Percentiles rank a stretch among this genome's conserved stretches.
Conservation (phyloP, 352 stramenopile genomes). For the Phytophthora capsici region DNA sequence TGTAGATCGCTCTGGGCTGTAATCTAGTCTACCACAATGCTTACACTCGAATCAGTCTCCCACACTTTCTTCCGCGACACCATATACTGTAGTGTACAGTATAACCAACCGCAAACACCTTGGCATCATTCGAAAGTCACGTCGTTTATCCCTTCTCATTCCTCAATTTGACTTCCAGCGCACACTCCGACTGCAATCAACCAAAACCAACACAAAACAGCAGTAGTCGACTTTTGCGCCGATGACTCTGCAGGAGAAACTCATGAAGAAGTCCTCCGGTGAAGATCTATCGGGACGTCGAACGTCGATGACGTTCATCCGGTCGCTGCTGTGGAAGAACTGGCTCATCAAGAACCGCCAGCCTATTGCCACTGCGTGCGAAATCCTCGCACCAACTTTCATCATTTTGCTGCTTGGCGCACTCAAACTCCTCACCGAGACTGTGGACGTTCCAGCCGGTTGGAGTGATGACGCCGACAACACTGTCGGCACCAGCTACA, state of each 20-base stretch:
- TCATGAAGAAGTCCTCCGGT: conserved; percentile 3
- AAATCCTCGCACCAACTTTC: conserved; percentile 54
- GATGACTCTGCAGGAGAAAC: conserved; percentile 20
- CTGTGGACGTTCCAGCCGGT: conserved; percentile 51
- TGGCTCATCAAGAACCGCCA: conserved; percentile 67
- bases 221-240: neutral
- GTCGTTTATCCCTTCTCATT: neutral
- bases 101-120: too few relatives aligned
- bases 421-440: conserved; percentile 52
- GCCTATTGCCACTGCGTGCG: conserved; percentile 46
- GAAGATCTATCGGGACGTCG: conserved; percentile 7
- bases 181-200: conserved; percentile 1
- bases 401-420: conserved; percentile 61
- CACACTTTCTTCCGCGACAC: too few relatives aligned
- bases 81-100: too few relatives aligned
- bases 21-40: too few relatives aligned
- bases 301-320: conserved; percentile 33
- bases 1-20: too few relatives aligned
- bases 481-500: conserved; percentile 45
- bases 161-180: conserved; percentile 3
- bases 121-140: too few relatives aligned
- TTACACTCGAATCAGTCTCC: too few relatives aligned
- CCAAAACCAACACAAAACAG: neutral
- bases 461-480: conserved; percentile 45
- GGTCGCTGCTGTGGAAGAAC: conserved; percentile 72